These are phyloP conservation scores for Cytospora schulzeri DNA, from an alignment of 2,329 filamentous ascomycete genomes.

Conservation along the genomic window DNA sequence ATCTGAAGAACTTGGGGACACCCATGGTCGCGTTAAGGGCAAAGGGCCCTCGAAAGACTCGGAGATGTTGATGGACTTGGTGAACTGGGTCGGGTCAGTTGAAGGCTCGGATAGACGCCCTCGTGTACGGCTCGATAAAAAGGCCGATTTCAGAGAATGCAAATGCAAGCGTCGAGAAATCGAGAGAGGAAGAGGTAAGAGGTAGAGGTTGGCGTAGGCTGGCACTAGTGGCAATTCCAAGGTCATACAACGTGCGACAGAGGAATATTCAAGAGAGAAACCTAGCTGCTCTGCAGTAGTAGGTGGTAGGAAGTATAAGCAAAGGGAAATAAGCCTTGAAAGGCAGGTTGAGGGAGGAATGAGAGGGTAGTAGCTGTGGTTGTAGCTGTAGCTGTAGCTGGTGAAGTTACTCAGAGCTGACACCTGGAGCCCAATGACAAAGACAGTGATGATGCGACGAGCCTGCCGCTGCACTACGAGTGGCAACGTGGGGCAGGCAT, in stretches of 20 bases:
- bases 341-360: constrained; percentile 1
- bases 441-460: constrained; percentile 17
- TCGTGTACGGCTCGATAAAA: constrained; percentile 25
- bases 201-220: constrained; percentile 7
- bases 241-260: constrained; percentile 14
- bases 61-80: not conserved
- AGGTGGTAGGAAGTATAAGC: not conserved
- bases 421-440: not conserved
- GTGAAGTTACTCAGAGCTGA: constrained; percentile 11
- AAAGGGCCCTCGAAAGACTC: constrained; percentile 4
- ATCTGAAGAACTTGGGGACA: constrained; percentile 93
- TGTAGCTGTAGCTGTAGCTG: not conserved
- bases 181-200: not conserved
- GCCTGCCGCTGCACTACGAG: constrained; percentile 17
- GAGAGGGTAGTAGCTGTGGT: constrained; percentile 2
- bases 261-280: not conserved
- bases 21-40: constrained; percentile 35
- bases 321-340: constrained; percentile 4
- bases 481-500: constrained; percentile 14
- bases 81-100: constrained; percentile 1
- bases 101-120: not conserved
- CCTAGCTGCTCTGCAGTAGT: not conserved
- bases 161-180: constrained; percentile 20
- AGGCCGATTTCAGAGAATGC: constrained; percentile 23
- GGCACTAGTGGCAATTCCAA: constrained; percentile 16